Base-by-base conservation (phyloP, 108 stramenopile genomes). In the Epithemia pelagica region DNA sequence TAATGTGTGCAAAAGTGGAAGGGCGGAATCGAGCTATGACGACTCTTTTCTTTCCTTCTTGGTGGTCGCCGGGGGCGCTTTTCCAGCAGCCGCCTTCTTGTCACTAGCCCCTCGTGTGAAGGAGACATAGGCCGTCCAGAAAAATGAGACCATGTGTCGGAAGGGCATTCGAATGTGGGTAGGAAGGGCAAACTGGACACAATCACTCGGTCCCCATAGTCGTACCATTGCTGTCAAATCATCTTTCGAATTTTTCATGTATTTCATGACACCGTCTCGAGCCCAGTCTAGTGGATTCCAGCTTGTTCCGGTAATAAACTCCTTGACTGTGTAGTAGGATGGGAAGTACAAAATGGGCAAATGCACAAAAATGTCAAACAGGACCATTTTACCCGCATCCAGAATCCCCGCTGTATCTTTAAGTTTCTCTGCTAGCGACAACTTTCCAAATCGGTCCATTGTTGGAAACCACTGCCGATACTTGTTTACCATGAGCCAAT, bases 91-190 rank as follows among this genome's bases (percentile, higher is more conserved):
- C 37, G 5, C 10, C 15, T 46, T 46, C 37, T 46, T 46, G 15
- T 82, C 75, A 19, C 77, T 74, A 15, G 79, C 74, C 58, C 95
- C 95, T 3, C 95, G 81, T 31, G 91, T 89, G 67, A 95, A 93
- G 66, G 81, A 83, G 28, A 96, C 84, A 70, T 96, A 96, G 0
- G 90, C 89, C 20, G 95, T 96, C 95, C 95, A 96, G 64, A 93
- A 93, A 85, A 96, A 96, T 54, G 84, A 86, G 0, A 90, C 95
- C 59, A 89, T 55, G 67, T 96, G 95, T 33, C 95, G 78, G 61
- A 89, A 92, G 0, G 95, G 95, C 80, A 96, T 80, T 28, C 95
- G 84, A 59, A 92, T 80, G 58, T 93, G 89, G 29, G 92, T 67
- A 24, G 95, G 95, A 67, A 93, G 79, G 29, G 83, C 79, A 79